These are phyloP conservation scores for Dysphania ambrosioides DNA, from an alignment of 148 eudicot genomes.

Conservation along the genomic window DNA sequence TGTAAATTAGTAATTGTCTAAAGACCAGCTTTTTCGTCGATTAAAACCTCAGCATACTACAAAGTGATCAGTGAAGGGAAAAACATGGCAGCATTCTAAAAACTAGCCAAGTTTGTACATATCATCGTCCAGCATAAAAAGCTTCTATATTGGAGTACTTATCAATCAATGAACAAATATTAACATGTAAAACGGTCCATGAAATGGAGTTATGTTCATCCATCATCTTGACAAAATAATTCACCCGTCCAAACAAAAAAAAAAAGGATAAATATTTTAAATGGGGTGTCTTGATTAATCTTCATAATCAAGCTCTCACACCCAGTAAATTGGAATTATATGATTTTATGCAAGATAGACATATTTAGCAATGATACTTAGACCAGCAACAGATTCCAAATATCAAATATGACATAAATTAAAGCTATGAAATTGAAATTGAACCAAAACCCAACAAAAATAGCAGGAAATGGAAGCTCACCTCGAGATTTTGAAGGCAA, in stretches of 20 bases:
- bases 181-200: not conserved
- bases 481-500: not conserved
- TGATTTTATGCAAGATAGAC: not conserved
- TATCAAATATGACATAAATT: not conserved
- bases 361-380: not conserved
- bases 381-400: not conserved
- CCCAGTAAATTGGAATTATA: not conserved
- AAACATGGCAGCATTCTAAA: no score
- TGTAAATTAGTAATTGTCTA: no score
- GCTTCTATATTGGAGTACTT: not conserved
- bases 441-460: not conserved
- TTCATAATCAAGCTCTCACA: not conserved
- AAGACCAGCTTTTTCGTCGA: not conserved
- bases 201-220: not conserved
- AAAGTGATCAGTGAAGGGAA: not conserved
- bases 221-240: not conserved
- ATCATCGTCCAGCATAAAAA: not conserved
- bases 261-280: not conserved
- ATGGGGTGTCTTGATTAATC: not conserved
- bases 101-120: not conserved
- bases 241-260: no score
- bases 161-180: not conserved
- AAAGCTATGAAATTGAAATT: not conserved
- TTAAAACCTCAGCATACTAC: not conserved
- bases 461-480: not conserved